Conservation (phyloP, 1,139 yeast species). For the Kluyveromyces marxianus region DNA sequence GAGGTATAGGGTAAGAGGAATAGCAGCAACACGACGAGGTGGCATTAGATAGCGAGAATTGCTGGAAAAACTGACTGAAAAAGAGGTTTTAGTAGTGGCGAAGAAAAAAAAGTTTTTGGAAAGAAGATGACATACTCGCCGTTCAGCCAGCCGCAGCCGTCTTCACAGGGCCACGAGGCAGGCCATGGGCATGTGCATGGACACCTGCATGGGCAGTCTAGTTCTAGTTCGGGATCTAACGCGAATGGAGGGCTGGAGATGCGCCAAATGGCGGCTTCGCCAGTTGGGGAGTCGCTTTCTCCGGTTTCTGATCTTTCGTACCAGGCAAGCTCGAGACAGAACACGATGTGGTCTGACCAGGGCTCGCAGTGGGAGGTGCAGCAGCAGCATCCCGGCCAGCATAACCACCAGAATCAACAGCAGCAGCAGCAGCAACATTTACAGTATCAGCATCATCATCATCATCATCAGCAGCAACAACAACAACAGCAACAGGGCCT, state of each 20-base stretch:
- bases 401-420: neutral
- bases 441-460: neutral
- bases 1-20: no score
- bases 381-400: neutral
- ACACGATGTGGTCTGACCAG: conserved; percentile 4
- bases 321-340: conserved; percentile 5
- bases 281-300: conserved; percentile 3
- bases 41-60: no score
- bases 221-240: no score
- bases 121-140: conserved; percentile 1
- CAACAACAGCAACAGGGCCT: neutral
- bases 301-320: conserved; percentile 5
- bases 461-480: neutral
- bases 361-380: neutral
- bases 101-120: no score
- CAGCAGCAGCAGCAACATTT: conserved; percentile 1
- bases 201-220: no score
- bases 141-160: neutral
- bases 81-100: no score
- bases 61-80: no score
- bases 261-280: neutral
- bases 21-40: no score
- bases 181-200: no score
- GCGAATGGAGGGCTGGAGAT: neutral
- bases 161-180: neutral